Percentiles rank a stretch among this genome's conserved stretches.
Evolutionary conservation across 257 asterid genomes (phyloP).

Genomic region (Primulina tabacum): DNA sequence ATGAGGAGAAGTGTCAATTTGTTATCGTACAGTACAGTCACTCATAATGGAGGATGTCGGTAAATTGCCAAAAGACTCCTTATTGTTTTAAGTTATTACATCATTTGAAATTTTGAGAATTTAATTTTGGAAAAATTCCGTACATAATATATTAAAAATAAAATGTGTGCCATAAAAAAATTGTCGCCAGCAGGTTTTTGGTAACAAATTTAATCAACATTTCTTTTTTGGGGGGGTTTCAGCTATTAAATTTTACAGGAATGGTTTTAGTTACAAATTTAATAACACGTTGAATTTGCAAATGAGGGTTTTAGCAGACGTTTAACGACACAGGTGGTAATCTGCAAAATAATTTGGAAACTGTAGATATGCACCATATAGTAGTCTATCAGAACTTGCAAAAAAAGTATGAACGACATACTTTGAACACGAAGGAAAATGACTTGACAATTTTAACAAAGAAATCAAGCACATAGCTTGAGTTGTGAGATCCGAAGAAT

Average conservation of each 20-base stretch:
- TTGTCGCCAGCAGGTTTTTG: no score
- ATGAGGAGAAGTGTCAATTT: not conserved
- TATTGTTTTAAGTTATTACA: not conserved
- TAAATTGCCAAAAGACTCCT: not conserved
- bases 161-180: no score
- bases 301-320: not conserved
- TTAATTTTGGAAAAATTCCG: not conserved
- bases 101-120: not conserved
- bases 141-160: no score
- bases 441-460: conserved; percentile 88
- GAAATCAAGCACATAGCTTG: conserved; percentile 89
- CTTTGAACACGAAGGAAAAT: conserved; percentile 81
- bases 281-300: not conserved
- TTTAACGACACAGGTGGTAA: not conserved
- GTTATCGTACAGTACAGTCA: not conserved
- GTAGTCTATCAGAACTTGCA: conserved; percentile 8
- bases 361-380: not conserved
- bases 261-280: not conserved
- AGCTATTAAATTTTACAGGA: no score
- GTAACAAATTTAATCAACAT: no score
- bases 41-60: not conserved
- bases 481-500: conserved; percentile 71
- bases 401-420: conserved; percentile 40
- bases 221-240: no score
- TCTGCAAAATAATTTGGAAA: not conserved